Evolutionary conservation across 495 filamentous ascomycete species (phyloP), one percentile per base, ranked within the genome.

Genomic region (Xeromyces bisporus): DNA sequence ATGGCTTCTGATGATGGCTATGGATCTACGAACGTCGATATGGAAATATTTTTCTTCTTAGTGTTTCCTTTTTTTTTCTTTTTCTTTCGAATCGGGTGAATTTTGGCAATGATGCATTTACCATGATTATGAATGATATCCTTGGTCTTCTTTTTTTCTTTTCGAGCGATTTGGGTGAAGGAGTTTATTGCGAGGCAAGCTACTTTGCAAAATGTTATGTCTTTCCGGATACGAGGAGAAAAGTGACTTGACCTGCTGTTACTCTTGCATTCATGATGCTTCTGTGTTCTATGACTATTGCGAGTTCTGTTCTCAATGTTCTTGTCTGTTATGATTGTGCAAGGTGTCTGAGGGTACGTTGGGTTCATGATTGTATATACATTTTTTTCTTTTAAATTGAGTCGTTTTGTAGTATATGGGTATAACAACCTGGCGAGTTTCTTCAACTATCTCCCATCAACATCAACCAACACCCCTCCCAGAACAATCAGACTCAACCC

Each of bases 101-200:
- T 21, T 21, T 21, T 21, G 20, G 20, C 20, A 21, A 21, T 5
- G 9, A 21, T 14, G 20, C 6, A 31, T 15, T 31, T 16, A 17
- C 15, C 14, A 17, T 16, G 15, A 28, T 28, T 28, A 28, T 14
- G 16, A 28, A 30, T 30, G 28, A 31, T 15, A 14, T 13, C 28
- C 15, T 31, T 17, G 10, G 10, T 15, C 18, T 3, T 17, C n/a
- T n/a, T n/a, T n/a, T n/a, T n/a, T n/a, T n/a, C n/a, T n/a, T n/a
- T n/a, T 15, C 10, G 6, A 15, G 10, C 28, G 8, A 12, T 18
- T 16, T 34, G 18, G 31, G 18, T 23, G 31, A 23, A 31, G 30
- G 17, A 23, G 30, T 32, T 25, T 18, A n/a, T 12, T 28, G 14
- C 14, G 28, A 29, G 28, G 28, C 28, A 29, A 18, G 28, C 12